These are phyloP conservation scores for Komagataella pseudopastoris DNA, from an alignment of 805 yeast species.

Conservation along the genomic window DNA sequence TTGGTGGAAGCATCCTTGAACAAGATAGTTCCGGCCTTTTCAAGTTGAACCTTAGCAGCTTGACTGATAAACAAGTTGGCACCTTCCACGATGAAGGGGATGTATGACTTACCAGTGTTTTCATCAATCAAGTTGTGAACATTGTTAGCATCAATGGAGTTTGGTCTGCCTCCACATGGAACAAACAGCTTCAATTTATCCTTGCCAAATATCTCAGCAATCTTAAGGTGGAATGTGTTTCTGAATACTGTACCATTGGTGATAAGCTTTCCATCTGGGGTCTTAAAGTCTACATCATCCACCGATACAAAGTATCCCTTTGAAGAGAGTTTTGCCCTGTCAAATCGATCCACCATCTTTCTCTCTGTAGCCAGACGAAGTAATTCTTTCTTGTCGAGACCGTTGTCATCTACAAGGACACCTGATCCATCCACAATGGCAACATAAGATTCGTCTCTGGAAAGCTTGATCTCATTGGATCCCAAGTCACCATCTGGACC, in stretches of 20 bases:
- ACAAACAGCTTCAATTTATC: conserved; percentile 72
- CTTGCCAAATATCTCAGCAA: conserved; percentile 44
- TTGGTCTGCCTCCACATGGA: conserved; percentile 99
- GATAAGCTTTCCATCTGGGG: conserved; percentile 68
- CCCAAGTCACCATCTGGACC: conserved; percentile 99
- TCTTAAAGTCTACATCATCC: conserved; percentile 65
- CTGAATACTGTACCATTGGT: conserved; percentile 83
- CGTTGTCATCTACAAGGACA: conserved; percentile 83
- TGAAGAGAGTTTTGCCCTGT: conserved; percentile 48
- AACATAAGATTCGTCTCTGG: conserved; percentile 72
- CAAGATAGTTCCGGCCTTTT: conserved; percentile 73
- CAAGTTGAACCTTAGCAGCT: conserved; percentile 78
- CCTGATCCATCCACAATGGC: conserved; percentile 95
- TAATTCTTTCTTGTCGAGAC: conserved; percentile 72
- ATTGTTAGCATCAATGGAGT: conserved; percentile 81
- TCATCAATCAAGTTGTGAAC: conserved; percentile 59
- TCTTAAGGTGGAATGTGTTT: conserved; percentile 74
- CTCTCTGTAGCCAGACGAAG: conserved; percentile 66
- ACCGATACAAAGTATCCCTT: conserved; percentile 76
- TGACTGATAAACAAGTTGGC: conserved; percentile 94
- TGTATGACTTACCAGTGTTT: conserved; percentile 59
- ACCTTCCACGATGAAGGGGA: conserved; percentile 93
- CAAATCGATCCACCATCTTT: conserved; percentile 58
- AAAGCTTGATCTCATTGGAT: conserved; percentile 82
- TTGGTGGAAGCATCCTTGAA: conserved; percentile 96